Percentiles rank a stretch among this genome's conserved stretches.
Conservation (phyloP, 257 asterid species). For the Euphrasia confusa region DNA sequence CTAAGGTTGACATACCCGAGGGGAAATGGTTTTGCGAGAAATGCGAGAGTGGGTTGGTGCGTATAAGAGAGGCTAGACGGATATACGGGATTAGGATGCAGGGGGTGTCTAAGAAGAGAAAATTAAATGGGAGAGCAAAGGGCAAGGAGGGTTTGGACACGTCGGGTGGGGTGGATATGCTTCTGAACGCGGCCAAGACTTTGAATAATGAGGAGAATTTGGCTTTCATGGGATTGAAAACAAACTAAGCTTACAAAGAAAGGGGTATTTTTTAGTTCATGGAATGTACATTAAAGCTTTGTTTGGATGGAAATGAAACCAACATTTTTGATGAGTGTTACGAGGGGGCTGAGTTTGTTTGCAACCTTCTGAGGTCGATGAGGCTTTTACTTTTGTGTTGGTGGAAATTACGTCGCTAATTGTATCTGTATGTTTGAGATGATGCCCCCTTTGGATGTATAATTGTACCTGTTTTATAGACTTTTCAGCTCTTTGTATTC, state of each 20-base stretch:
- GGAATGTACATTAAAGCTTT: slow-evolving; percentile 21
- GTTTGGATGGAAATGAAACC: background rate
- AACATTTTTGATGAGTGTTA: slow-evolving; percentile 31
- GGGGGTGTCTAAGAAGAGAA: slow-evolving; percentile 29
- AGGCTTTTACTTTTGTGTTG: no score
- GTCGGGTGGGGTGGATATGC: slow-evolving; percentile 78
- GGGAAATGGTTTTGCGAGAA: slow-evolving; percentile 69
- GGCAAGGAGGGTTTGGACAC: slow-evolving; percentile 33
- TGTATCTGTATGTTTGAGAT: no score
- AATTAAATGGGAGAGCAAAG: slow-evolving; percentile 27
- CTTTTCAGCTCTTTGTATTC: no score
- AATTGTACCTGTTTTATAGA: no score
- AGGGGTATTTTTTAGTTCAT: slow-evolving; percentile 1
- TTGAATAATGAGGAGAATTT: slow-evolving; percentile 52
- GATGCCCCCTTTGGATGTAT: no score
- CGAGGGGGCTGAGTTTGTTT: no score
- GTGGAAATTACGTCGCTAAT: no score
- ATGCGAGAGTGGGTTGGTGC: slow-evolving; percentile 45
- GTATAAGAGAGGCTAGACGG: slow-evolving; percentile 39
- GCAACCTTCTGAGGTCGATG: no score
- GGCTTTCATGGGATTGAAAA: slow-evolving; percentile 30
- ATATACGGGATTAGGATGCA: slow-evolving; percentile 26
- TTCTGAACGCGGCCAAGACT: slow-evolving; percentile 64
- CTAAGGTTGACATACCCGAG: slow-evolving; percentile 43
- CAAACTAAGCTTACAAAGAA: background rate